These are phyloP conservation scores for Echria macrotheca DNA, from an alignment of 495 filamentous ascomycete genomes.

Conservation along the genomic window DNA sequence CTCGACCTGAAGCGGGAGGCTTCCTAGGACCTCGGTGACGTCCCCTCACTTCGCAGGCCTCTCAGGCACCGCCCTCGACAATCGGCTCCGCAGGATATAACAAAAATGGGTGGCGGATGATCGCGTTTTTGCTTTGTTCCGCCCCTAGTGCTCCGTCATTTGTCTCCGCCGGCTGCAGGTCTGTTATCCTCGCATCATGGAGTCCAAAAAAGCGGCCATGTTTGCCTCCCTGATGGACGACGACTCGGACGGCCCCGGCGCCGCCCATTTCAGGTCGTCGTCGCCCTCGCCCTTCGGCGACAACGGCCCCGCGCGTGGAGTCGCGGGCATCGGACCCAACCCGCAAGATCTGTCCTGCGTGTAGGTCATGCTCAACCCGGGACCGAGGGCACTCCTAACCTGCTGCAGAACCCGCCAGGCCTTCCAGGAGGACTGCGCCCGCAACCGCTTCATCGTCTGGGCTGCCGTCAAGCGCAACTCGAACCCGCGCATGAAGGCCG, in stretches of 20 bases:
- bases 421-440: conserved; percentile 39
- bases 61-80: conserved; percentile 5
- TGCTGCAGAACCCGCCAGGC: conserved; percentile 35
- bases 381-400: too few species aligned
- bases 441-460: conserved; percentile 46
- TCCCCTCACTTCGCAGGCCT: conserved; percentile 9
- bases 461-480: conserved; percentile 45
- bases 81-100: conserved; percentile 17
- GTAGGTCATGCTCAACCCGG: conserved; percentile 21
- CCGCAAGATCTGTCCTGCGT: conserved; percentile 25
- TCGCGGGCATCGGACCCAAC: conserved; percentile 3
- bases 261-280: conserved; percentile 6
- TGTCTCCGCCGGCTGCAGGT: conserved; percentile 1
- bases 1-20: neutral
- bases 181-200: conserved; percentile 18
- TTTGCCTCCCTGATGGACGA: conserved; percentile 29
- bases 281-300: conserved; percentile 17
- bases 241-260: conserved; percentile 15
- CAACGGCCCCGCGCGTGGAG: conserved; percentile 3
- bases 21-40: conserved; percentile 23
- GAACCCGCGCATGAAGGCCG: conserved; percentile 33
- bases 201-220: conserved; percentile 22
- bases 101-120: conserved; percentile 35
- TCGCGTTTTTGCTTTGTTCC: conserved; percentile 15
- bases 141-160: conserved; percentile 13